Percentiles rank a stretch among this genome's conserved stretches.
Conservation (phyloP, 1,284 basidiomycete species). For the Cutaneotrichosporon sp. region DNA sequence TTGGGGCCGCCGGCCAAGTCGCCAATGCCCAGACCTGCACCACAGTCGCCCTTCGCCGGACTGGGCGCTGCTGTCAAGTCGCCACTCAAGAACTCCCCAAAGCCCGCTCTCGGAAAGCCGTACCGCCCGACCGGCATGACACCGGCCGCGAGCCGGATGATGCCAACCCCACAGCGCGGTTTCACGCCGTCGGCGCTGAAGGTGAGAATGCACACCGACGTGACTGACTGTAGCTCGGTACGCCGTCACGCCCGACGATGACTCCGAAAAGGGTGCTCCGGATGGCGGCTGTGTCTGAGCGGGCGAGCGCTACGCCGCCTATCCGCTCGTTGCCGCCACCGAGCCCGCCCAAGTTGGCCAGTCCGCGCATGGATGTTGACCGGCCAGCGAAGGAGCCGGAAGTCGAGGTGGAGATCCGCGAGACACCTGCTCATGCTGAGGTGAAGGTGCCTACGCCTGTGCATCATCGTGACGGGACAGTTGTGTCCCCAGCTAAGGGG, state of each 20-base stretch:
- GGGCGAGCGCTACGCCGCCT: background rate
- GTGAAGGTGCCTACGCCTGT: background rate
- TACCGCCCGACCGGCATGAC: background rate
- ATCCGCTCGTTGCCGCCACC: background rate
- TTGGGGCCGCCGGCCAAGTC: no score
- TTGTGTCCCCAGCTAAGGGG: no score
- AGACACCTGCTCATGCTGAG: background rate
- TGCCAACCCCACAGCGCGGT: conserved; percentile 4
- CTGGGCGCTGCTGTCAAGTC: conserved; percentile 11
- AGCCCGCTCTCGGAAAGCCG: conserved; percentile 4
- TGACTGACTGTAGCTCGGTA: conserved; percentile 1
- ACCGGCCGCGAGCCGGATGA: background rate
- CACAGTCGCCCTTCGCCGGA: no score
- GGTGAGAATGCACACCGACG: no score
- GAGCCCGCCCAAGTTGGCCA: background rate
- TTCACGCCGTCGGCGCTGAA: background rate
- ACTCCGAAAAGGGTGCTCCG: background rate
- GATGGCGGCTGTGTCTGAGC: background rate
- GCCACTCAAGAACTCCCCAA: conserved; percentile 10
- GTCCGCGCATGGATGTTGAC: background rate
- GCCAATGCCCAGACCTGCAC: no score
- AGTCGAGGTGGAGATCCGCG: background rate
- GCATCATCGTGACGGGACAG: no score
- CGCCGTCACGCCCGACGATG: background rate
- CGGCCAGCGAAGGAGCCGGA: background rate